Percentiles rank a stretch among this genome's conserved stretches.
Conservation (phyloP, 1,139 yeast genomes). For the Trichomonascaceae sp. region DNA sequence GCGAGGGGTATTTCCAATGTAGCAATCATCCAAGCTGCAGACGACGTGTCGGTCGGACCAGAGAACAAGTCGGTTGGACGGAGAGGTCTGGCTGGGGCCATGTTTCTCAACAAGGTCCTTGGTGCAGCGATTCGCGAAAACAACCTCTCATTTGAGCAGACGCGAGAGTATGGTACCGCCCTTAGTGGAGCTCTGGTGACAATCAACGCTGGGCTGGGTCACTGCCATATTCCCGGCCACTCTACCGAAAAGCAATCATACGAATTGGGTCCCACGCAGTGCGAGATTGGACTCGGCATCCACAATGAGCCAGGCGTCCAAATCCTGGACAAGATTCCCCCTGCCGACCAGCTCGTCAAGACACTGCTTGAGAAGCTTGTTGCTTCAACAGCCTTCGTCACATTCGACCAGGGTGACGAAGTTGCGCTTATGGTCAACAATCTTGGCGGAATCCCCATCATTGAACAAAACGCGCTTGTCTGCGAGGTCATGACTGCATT, state of each 20-base stretch:
- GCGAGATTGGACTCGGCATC: slow-evolving; percentile 40
- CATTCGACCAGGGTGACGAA: slow-evolving; percentile 29
- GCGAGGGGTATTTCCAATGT: slow-evolving; percentile 11
- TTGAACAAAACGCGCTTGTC: slow-evolving; percentile 32
- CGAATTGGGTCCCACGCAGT: slow-evolving; percentile 11
- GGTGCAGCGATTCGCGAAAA: slow-evolving; percentile 33
- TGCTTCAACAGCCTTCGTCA: slow-evolving; percentile 30
- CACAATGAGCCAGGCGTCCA: slow-evolving; percentile 43
- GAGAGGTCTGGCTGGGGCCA: slow-evolving; percentile 37
- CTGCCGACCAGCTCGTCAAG: slow-evolving; percentile 30
- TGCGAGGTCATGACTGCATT: slow-evolving; percentile 27
- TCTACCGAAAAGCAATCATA: slow-evolving; percentile 28
- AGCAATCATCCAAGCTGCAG: slow-evolving; percentile 23
- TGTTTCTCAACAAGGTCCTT: slow-evolving; percentile 31
- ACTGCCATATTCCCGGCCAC: slow-evolving; percentile 39
- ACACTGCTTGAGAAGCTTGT: slow-evolving; percentile 29
- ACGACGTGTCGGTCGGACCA: slow-evolving; percentile 38
- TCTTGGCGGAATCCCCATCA: slow-evolving; percentile 38
- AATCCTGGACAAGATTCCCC: slow-evolving; percentile 25
- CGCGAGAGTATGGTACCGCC: slow-evolving; percentile 28
- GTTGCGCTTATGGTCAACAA: slow-evolving; percentile 37
- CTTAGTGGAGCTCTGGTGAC: slow-evolving; percentile 33
- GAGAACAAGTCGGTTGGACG: slow-evolving; percentile 36
- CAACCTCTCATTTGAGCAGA: slow-evolving; percentile 24
- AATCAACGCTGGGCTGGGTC: slow-evolving; percentile 39